Percentiles rank a stretch among this genome's conserved stretches.
Evolutionary conservation across 768 basidiomycete species (phyloP).

Genomic region (Macrolepiota dolichaula): DNA sequence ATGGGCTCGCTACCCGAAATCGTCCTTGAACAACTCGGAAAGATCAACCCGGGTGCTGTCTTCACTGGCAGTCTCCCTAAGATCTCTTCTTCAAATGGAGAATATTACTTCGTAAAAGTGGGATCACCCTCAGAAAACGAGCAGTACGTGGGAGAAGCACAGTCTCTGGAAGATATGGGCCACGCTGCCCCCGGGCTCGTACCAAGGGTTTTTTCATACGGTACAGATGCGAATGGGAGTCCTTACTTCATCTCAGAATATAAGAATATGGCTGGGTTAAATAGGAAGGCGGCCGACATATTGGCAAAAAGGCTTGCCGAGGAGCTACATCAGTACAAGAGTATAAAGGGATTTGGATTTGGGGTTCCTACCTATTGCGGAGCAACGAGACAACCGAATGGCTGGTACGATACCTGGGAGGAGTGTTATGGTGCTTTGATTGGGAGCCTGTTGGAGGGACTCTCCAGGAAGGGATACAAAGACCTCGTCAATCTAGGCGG

Average conservation of each 20-base stretch:
- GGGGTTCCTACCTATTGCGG: slow-evolving; percentile 76
- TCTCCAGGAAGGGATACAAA: slow-evolving; percentile 42
- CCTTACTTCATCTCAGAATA: slow-evolving; percentile 78
- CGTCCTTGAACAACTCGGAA: slow-evolving; percentile 28
- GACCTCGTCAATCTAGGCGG: slow-evolving; percentile 11
- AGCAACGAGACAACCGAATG: slow-evolving; percentile 63
- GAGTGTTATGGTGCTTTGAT: slow-evolving; percentile 64
- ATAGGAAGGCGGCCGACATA: slow-evolving; percentile 37
- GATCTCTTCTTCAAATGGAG: slow-evolving; percentile 54
- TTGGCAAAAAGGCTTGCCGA: slow-evolving; percentile 63
- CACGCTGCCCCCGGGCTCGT: slow-evolving; percentile 66
- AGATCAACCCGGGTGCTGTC: slow-evolving; percentile 46
- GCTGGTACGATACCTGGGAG: slow-evolving; percentile 73
- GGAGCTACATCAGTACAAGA: slow-evolving; percentile 59
- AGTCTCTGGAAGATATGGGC: slow-evolving; percentile 62
- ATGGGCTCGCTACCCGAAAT: neutral
- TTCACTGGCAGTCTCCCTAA: slow-evolving; percentile 45
- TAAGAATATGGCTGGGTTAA: slow-evolving; percentile 53
- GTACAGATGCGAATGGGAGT: slow-evolving; percentile 33
- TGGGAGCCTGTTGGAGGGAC: slow-evolving; percentile 46
- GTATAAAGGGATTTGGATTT: slow-evolving; percentile 63
- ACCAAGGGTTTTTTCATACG: slow-evolving; percentile 53
- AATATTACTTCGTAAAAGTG: slow-evolving; percentile 59
- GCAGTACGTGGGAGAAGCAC: slow-evolving; percentile 67
- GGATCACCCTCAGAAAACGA: slow-evolving; percentile 52